Percentiles rank a stretch among this genome's conserved stretches.
Evolutionary conservation across 805 yeast species (phyloP).

Genomic region (Zygosaccharomyces kombuchaensis): DNA sequence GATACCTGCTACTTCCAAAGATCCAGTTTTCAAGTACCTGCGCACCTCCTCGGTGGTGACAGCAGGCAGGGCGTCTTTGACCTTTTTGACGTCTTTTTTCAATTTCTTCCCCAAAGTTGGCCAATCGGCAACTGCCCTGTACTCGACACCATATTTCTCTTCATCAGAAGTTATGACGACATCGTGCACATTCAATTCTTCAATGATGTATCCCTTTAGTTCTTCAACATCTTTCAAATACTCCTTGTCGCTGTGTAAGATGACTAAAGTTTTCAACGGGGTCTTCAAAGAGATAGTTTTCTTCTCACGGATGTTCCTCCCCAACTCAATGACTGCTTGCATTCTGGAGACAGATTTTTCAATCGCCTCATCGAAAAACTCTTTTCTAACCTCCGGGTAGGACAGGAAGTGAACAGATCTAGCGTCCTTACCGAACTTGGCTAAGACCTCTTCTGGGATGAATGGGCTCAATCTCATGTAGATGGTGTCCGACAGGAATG

Average conservation of each 20-base stretch:
- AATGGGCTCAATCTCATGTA: constrained; percentile 67
- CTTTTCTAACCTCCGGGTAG: constrained; percentile 82
- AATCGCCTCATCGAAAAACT: constrained; percentile 73
- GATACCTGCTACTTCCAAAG: constrained; percentile 83
- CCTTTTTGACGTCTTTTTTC: constrained; percentile 88
- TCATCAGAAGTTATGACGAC: constrained; percentile 86
- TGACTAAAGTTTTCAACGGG: constrained; percentile 83
- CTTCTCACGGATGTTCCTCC: constrained; percentile 96
- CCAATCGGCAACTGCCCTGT: constrained; percentile 97
- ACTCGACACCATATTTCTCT: constrained; percentile 84
- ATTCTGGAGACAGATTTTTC: constrained; percentile 88
- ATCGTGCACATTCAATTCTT: constrained; percentile 90
- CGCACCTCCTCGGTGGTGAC: constrained; percentile 82
- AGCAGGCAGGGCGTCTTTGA: constrained; percentile 85
- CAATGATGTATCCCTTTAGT: constrained; percentile 72
- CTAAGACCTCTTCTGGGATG: constrained; percentile 57
- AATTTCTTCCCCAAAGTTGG: constrained; percentile 96
- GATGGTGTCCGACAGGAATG: constrained; percentile 87
- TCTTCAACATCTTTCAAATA: constrained; percentile 77
- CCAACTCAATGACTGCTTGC: constrained; percentile 95
- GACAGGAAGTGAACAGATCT: constrained; percentile 91
- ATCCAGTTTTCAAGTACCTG: constrained; percentile 64
- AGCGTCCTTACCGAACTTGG: constrained; percentile 48
- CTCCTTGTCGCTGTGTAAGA: constrained; percentile 70
- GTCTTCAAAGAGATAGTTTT: constrained; percentile 89